phyloP scores from a whole-genome alignment of 305 asterid species.

The Rubia peregrina region DNA sequence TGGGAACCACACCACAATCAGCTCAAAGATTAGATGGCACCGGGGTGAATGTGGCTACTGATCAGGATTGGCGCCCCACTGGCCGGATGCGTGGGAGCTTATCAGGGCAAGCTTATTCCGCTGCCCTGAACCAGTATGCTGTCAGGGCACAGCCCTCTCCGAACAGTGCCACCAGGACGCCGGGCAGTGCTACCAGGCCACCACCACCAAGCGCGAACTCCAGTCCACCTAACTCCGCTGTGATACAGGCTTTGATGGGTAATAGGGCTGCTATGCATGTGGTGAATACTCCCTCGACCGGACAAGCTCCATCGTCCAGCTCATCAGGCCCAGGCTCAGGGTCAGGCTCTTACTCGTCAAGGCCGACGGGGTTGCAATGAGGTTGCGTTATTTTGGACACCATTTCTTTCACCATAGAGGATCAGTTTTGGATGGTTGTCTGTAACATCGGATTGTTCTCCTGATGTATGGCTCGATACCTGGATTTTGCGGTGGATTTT shows the following conservation, averaged over 20 bases:
- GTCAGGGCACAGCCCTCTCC: constrained; percentile 26
- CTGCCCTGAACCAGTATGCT: constrained; percentile 40
- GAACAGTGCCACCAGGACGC: constrained; percentile 18
- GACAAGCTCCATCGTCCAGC: constrained; percentile 22
- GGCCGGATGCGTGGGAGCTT: constrained; percentile 93
- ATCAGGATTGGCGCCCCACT: constrained; percentile 66
- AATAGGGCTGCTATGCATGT: constrained; percentile 29
- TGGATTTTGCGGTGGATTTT: neutral
- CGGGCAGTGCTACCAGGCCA: constrained; percentile 22
- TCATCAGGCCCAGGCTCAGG: constrained; percentile 5
- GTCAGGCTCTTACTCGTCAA: constrained; percentile 16
- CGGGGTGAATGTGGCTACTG: constrained; percentile 23
- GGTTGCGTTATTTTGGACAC: neutral
- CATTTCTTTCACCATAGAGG: neutral
- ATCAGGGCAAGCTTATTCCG: constrained; percentile 56
- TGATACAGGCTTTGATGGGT: constrained; percentile 30
- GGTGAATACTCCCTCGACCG: constrained; percentile 19
- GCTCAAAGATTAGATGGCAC: constrained; percentile 21
- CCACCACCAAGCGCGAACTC: constrained; percentile 19
- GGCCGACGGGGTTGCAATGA: constrained; percentile 20
- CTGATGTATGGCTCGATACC: neutral
- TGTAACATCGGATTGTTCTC: neutral
- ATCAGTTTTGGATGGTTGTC: neutral
- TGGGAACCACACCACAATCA: constrained; percentile 15
- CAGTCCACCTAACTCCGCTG: constrained; percentile 23